phyloP scores from a whole-genome alignment of 306 rosid genomes.

The Vigna mungo region DNA sequence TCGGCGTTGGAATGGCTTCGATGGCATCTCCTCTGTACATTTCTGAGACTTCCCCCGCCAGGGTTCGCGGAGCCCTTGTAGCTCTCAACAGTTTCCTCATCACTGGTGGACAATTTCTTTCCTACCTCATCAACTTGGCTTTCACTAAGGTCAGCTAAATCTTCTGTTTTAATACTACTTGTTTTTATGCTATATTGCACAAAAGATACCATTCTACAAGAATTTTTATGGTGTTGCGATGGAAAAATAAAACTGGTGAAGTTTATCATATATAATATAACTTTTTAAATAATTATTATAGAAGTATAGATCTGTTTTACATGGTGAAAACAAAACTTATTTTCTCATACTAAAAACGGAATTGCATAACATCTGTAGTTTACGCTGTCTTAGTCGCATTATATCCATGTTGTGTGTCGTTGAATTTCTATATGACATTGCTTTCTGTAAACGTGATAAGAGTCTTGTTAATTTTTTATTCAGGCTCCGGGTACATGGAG shows the following conservation, averaged over 20 bases:
- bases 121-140: slow-evolving; percentile 75
- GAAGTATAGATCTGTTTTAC: too few species aligned
- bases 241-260: too few species aligned
- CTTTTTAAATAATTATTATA: too few species aligned
- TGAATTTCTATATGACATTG: neutral
- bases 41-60: slow-evolving; percentile 70
- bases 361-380: neutral
- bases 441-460: neutral
- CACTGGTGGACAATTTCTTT: slow-evolving; percentile 75
- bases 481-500: slow-evolving; percentile 73
- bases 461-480: neutral
- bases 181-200: neutral
- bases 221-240: too few species aligned
- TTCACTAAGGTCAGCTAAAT: slow-evolving; percentile 53
- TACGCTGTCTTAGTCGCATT: neutral
- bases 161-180: neutral
- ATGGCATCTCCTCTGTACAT: slow-evolving; percentile 77
- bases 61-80: slow-evolving; percentile 75
- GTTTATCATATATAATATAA: too few species aligned
- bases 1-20: slow-evolving; percentile 79
- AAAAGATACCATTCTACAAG: neutral
- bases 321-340: too few species aligned
- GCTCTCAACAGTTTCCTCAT: slow-evolving; percentile 66
- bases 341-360: neutral
- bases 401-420: neutral